Base-by-base conservation (phyloP, 257 asterid genomes). In the Catharanthus roseus region DNA sequence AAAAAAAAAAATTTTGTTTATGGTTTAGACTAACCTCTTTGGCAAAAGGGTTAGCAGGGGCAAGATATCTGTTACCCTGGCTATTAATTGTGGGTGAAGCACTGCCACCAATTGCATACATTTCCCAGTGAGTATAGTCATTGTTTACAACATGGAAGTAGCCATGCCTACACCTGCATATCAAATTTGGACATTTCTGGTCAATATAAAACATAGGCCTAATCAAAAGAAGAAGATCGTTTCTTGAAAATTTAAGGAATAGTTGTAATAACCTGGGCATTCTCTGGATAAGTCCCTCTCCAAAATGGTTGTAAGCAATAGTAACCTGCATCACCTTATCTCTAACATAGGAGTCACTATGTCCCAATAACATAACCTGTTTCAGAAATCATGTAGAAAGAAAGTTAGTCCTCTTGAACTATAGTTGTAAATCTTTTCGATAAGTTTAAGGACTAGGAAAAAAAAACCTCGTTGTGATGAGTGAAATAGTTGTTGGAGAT, bases 21-120 rank as follows among this genome's bases (percentile, higher is more conserved):
- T n/a, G n/a, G 39, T 39, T 26, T 39, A 67, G 53, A 47, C 49
- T 3, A 29, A 88, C 98, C 98, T 90, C 86, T 84, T 93, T 93
- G 34, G 96, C 97, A 34, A 82, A 87, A 75, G 84, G 87, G 83
- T 90, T 82, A 73, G 28, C 58, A 3, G 98, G 96, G 75, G 98
- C 97, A 10, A 90, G 84, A 74, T 78, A 93, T 82, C 97, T 77
- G 86, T 93, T 90, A 41, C 98, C 97, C 78, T 93, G 97, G 85
- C 96, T 90, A 80, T 93, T 93, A 73, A 93, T 93, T 45, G 98
- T 93, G 45, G 98, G 98, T 63, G 80, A 53, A n/a, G 96, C 98
- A 67, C 98, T 93, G 60, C 98, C 98, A 69, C 98, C 97, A 60
- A 93, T 93, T 3, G 98, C 98, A 75, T 93, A 93, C 98, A 93